Evolutionary conservation across 2,329 filamentous ascomycete species (phyloP), one percentile per base, ranked within the genome.

Genomic region (Fusarium sp.): DNA sequence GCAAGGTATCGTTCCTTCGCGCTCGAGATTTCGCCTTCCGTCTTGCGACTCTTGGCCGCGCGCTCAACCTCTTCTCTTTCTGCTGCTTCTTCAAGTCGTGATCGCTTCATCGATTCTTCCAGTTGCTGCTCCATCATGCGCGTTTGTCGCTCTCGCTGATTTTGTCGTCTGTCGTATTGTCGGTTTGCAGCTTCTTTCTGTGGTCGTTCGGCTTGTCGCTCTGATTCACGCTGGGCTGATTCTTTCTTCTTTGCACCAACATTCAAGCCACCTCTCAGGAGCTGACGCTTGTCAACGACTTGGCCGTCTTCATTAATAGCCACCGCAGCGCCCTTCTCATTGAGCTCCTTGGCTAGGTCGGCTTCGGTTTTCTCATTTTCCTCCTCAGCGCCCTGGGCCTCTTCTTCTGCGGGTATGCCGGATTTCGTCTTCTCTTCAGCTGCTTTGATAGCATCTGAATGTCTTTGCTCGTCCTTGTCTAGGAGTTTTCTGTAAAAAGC

Each of bases 271-370:
- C 92, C 91, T 48, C 83, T 86, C 9, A 97, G 86, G 11, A 96
- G 83, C 78, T 96, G 90, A n/a, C 92, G 86, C 83, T 94, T 95
- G 78, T 97, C 93, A 27, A 93, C 91, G 3, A 96, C 90, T 76
- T 94, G 89, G 0, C 93, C 93, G 41, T 96, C 93, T 66, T 96
- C 93, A 74, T 95, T 95, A 74, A 95, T 81, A 10, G 89, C 86
- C 41, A 96, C 86, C 6, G 84, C 82, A 1, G 82, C 89, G 68
- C 83, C 88, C 66, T 84, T 88, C 41, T 87, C 85, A 57, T 90
- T 91, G 55, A 94, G 85, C 74, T 92, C 90, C 49, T 83, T 85
- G 7, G 91, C 91, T n/a, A 90, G 75, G 34, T 94, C 87, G 4
- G 86, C 86, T 20, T 90, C 89, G 1, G 84, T 84, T 77, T 87